phyloP scores from a whole-genome alignment of 257 asterid genomes.

The Plantago major region DNA sequence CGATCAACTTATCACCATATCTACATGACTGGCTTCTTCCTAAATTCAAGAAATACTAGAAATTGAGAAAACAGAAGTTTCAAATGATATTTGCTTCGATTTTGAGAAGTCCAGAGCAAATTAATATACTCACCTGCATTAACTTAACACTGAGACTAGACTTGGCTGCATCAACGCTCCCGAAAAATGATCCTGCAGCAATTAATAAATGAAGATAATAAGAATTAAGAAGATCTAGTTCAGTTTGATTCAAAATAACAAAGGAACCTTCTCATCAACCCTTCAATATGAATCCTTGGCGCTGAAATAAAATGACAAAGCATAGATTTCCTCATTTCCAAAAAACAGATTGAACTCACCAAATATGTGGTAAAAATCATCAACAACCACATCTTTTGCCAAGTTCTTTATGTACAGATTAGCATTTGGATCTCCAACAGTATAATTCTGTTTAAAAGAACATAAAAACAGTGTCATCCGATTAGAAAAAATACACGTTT shows the following conservation, averaged over 20 bases:
- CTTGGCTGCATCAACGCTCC: slow-evolving; percentile 63
- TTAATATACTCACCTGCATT: slow-evolving; percentile 71
- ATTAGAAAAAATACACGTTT: slow-evolving; percentile 5
- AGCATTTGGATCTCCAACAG: slow-evolving; percentile 77
- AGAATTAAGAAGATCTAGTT: slow-evolving; percentile 11
- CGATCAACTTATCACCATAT: not conserved
- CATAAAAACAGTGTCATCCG: slow-evolving; percentile 3
- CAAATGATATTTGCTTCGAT: not conserved
- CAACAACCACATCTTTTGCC: slow-evolving; percentile 80
- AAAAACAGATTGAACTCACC: slow-evolving; percentile 45
- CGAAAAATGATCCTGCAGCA: slow-evolving; percentile 76
- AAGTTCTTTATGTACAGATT: slow-evolving; percentile 81
- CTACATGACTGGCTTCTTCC: slow-evolving; percentile 7
- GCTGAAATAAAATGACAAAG: slow-evolving; percentile 2
- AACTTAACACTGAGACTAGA: slow-evolving; percentile 71
- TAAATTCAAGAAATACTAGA: not conserved
- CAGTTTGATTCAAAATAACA: not conserved
- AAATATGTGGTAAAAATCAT: slow-evolving; percentile 75
- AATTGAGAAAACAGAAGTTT: not conserved
- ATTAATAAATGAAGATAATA: slow-evolving; percentile 12
- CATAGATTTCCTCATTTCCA: slow-evolving; percentile 2
- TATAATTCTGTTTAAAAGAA: slow-evolving; percentile 59
- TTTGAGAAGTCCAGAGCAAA: slow-evolving; percentile 4
- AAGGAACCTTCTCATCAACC: not conserved
- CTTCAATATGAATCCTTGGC: slow-evolving; percentile 1